phyloP scores from a whole-genome alignment of 192 early-diverging fungal species.

The Coemansia sp. region DNA sequence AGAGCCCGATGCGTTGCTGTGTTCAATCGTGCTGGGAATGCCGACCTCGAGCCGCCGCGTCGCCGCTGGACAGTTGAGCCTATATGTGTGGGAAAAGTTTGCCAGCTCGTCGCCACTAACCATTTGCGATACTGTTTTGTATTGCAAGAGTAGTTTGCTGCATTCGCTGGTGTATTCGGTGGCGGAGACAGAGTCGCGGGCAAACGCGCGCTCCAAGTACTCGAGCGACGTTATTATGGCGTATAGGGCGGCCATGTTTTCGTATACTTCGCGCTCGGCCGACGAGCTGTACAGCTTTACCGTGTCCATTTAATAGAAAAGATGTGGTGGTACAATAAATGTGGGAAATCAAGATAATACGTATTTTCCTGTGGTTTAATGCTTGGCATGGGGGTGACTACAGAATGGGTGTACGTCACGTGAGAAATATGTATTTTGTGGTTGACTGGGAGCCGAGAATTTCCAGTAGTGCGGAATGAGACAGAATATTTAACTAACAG shows the following conservation, averaged over 20 bases:
- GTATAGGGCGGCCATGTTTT: constrained; percentile 91
- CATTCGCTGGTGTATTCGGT: constrained; percentile 91
- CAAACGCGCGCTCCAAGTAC: constrained; percentile 89
- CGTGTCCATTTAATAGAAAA: constrained; percentile 57
- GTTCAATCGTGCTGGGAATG: constrained; percentile 93
- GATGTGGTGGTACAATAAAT: neutral
- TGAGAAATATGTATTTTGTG: neutral
- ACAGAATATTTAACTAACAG: neutral
- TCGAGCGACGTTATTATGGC: constrained; percentile 88
- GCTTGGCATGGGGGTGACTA: neutral
- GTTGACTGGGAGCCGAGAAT: too few relatives aligned
- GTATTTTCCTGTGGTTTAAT: neutral
- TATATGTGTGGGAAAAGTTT: constrained; percentile 23
- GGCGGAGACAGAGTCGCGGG: constrained; percentile 78
- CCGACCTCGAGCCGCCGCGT: constrained; percentile 87
- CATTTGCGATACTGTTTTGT: constrained; percentile 68
- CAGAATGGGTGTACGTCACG: neutral
- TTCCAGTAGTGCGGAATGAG: neutral
- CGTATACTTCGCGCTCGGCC: constrained; percentile 84
- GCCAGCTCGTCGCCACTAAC: constrained; percentile 57
- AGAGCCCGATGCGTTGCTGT: constrained; percentile 57
- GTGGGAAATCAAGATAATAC: neutral
- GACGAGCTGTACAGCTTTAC: constrained; percentile 77
- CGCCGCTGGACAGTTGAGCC: constrained; percentile 84
- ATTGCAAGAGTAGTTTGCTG: constrained; percentile 85